A percentile compares a stretch with the other conserved stretches of the same genome.
Evolutionary conservation across 192 early-diverging fungal genomes (phyloP).

Genomic region (Phlyctochytrium planicorne): DNA sequence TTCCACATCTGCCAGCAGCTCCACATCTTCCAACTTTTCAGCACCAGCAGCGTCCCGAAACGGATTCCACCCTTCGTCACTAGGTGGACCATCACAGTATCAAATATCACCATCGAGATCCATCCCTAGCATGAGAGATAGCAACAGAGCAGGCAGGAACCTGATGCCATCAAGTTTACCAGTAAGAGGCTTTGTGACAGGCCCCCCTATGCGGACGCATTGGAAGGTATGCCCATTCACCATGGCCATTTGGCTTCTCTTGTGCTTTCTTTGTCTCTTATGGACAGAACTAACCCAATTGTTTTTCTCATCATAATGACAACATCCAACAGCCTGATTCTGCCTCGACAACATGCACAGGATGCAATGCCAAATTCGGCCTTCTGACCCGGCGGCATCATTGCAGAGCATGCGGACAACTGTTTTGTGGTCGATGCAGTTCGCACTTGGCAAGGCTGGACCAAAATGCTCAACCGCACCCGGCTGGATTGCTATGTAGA

Average conservation of each 20-base stretch:
- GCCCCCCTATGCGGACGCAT: slow-evolving; percentile 8
- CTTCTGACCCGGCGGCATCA: slow-evolving; percentile 22
- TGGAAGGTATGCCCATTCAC: slow-evolving; percentile 29
- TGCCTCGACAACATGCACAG: not conserved
- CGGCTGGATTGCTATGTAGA: slow-evolving; percentile 1
- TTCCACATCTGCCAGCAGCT: too few species aligned
- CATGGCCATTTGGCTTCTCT: too few species aligned
- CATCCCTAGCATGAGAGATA: not conserved
- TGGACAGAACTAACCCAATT: not conserved
- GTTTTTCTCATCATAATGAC: too few species aligned
- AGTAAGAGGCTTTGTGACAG: slow-evolving; percentile 13
- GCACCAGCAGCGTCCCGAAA: too few species aligned
- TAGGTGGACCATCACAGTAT: too few species aligned
- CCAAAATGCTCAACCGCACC: slow-evolving; percentile 12
- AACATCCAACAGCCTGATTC: too few species aligned
- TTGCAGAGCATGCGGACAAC: slow-evolving; percentile 17
- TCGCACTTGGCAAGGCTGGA: slow-evolving; percentile 9
- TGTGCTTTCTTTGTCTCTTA: not conserved
- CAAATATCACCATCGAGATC: not conserved
- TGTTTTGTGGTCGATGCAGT: slow-evolving; percentile 19
- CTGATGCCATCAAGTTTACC: not conserved
- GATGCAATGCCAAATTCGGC: slow-evolving; percentile 9
- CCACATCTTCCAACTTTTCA: too few species aligned
- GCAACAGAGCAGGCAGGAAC: not conserved
- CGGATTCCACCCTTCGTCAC: too few species aligned